A percentile compares a stretch with the other conserved stretches of the same genome.
Conservation (phyloP, 2,329 filamentous ascomycete genomes). For the Diaporthe sp. region DNA sequence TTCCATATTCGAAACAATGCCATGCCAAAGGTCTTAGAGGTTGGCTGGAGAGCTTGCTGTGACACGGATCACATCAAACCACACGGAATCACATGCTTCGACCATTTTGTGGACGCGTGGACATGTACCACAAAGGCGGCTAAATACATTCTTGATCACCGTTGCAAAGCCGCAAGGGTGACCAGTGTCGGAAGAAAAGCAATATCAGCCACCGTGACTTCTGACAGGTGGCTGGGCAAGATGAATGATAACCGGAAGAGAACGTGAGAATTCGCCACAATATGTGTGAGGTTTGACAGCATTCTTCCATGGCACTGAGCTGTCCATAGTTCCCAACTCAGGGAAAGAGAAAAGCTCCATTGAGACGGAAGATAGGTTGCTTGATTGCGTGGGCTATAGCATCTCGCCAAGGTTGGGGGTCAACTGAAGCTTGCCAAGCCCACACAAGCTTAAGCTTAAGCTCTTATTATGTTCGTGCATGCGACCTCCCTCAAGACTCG, state of each 20-base stretch:
- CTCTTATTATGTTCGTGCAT: not conserved
- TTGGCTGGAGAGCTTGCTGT: slow-evolving; percentile 9
- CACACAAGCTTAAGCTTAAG: slow-evolving; percentile 9
- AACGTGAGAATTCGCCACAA: not conserved
- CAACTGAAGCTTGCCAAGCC: not conserved
- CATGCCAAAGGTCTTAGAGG: slow-evolving; percentile 5
- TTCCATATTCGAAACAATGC: slow-evolving; percentile 7
- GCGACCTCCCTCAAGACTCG: not conserved
- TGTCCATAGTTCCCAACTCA: not conserved
- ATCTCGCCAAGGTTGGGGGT: not conserved
- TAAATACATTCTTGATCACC: not conserved
- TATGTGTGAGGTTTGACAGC: not conserved
- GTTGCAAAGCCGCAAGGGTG: no score
- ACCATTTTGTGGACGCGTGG: not conserved
- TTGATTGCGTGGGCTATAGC: not conserved
- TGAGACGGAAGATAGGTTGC: not conserved
- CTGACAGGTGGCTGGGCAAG: not conserved
- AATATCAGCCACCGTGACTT: not conserved
- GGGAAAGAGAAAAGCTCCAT: not conserved
- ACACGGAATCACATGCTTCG: slow-evolving; percentile 11
- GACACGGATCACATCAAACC: slow-evolving; percentile 10
- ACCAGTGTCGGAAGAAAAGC: not conserved
- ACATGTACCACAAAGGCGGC: not conserved
- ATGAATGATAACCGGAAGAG: no score
- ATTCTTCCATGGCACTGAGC: not conserved